Evolutionary conservation across 1,284 basidiomycete species (phyloP).

Genomic region (Puccinia triticina): DNA sequence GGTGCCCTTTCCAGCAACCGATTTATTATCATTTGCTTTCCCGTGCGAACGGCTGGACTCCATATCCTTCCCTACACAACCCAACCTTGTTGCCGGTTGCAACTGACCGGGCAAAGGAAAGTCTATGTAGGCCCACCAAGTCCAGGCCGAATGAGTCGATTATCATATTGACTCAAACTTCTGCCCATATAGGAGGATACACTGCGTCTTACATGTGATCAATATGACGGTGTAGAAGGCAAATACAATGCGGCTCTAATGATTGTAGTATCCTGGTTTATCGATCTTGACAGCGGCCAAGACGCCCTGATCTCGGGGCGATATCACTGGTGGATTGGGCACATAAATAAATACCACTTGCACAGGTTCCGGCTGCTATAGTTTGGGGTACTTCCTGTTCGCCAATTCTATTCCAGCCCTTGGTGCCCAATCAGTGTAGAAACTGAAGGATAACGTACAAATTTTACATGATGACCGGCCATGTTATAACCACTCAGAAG

Average conservation of each 20-base stretch:
- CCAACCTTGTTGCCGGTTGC: slow-evolving; percentile 5
- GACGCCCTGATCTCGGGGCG: slow-evolving; percentile 28
- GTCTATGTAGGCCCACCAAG: not conserved
- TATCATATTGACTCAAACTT: not conserved
- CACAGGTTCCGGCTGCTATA: not conserved
- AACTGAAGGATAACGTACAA: not conserved
- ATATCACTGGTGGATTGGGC: slow-evolving; percentile 4
- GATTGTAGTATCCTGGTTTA: slow-evolving; percentile 12
- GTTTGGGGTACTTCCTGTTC: not conserved
- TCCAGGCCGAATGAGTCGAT: not conserved
- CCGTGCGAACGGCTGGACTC: not conserved
- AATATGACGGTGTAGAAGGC: too few relatives aligned
- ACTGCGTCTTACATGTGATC: slow-evolving; percentile 5
- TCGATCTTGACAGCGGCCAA: slow-evolving; percentile 32
- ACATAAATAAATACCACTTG: not conserved
- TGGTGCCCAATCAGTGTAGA: not conserved
- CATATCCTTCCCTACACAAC: not conserved
- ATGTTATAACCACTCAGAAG: not conserved
- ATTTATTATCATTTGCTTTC: slow-evolving; percentile 23
- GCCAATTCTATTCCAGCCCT: not conserved
- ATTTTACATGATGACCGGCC: not conserved
- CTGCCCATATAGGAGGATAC: not conserved
- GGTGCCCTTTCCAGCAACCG: slow-evolving; percentile 2
- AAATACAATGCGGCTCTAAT: slow-evolving; percentile 11
- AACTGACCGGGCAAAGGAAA: not conserved